phyloP scores from a whole-genome alignment of 371 early-diverging fungal genomes.

The Entomophthora muscae region DNA sequence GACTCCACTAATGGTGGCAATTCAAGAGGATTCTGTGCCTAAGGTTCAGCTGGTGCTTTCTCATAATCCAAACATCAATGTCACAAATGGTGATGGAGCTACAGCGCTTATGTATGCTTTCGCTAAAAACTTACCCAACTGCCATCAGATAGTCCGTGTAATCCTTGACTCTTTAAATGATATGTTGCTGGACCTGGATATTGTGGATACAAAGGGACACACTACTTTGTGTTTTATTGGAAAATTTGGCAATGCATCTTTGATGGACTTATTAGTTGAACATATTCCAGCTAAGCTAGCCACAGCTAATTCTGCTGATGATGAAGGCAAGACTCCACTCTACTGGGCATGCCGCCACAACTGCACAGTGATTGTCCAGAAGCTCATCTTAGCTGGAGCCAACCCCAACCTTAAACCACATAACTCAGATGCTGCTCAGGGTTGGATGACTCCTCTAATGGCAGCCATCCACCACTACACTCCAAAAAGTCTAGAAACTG shows the following conservation, averaged over 20 bases:
- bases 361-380: conserved; percentile 12
- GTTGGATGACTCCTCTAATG: conserved; percentile 7
- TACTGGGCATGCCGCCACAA: conserved; percentile 17
- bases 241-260: too few species aligned
- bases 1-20: too few species aligned
- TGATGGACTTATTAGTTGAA: too few species aligned
- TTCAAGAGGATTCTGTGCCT: too few species aligned
- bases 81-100: too few species aligned
- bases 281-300: not conserved
- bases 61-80: too few species aligned
- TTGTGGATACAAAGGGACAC: not conserved
- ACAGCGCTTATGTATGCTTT: conserved; percentile 15
- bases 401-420: conserved; percentile 14
- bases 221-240: not conserved
- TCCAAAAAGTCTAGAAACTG: conserved; percentile 6
- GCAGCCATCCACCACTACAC: conserved; percentile 12
- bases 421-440: too few species aligned
- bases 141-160: too few species aligned
- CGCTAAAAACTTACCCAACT: conserved; percentile 8
- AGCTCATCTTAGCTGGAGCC: conserved; percentile 16
- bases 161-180: not conserved
- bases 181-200: not conserved
- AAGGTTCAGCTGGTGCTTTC: too few species aligned
- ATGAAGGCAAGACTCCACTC: conserved; percentile 14
- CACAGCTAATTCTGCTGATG: conserved; percentile 13